These are phyloP conservation scores for Boletellus ananiceps DNA, from an alignment of 768 basidiomycete genomes.

Conservation along the genomic window DNA sequence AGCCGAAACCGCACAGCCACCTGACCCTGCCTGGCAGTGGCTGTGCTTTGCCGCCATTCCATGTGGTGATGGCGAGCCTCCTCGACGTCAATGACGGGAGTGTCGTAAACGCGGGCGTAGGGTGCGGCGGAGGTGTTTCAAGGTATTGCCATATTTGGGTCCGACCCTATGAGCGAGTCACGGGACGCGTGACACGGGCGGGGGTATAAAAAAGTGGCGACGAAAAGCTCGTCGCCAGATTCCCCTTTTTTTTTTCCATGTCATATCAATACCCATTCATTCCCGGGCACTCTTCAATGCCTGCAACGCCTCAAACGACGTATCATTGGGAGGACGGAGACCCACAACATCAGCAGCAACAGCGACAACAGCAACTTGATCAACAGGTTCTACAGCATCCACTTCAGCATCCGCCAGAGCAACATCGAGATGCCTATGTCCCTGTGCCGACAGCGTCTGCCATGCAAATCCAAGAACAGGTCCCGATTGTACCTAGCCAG, in stretches of 20 bases:
- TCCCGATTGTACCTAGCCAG: constrained; percentile 31
- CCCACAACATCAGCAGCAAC: constrained; percentile 20
- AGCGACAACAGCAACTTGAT: constrained; percentile 32
- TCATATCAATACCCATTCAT: constrained; percentile 47
- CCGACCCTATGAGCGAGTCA: constrained; percentile 20
- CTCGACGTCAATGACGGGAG: no score
- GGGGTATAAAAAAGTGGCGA: constrained; percentile 30
- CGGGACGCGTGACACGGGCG: constrained; percentile 5
- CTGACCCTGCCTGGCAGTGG: no score
- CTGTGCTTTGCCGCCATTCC: no score
- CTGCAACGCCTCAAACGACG: constrained; percentile 42
- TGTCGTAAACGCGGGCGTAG: no score
- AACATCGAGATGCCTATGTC: constrained; percentile 19
- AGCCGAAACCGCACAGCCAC: no score
- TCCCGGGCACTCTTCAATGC: constrained; percentile 44
- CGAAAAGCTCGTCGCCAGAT: constrained; percentile 13
- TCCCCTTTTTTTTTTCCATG: constrained; percentile 38
- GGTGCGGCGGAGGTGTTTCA: no score
- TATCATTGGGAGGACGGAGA: constrained; percentile 43
- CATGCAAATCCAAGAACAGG: constrained; percentile 25
- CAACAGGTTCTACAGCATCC: constrained; percentile 39
- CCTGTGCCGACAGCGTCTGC: constrained; percentile 12
- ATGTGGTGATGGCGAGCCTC: no score
- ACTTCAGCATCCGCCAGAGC: constrained; percentile 34
- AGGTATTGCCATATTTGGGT: background rate